Percentiles rank a stretch among this genome's conserved stretches.
These are phyloP conservation scores for Candida hungchunana DNA, from an alignment of 805 yeast species.

Conservation along the genomic window DNA sequence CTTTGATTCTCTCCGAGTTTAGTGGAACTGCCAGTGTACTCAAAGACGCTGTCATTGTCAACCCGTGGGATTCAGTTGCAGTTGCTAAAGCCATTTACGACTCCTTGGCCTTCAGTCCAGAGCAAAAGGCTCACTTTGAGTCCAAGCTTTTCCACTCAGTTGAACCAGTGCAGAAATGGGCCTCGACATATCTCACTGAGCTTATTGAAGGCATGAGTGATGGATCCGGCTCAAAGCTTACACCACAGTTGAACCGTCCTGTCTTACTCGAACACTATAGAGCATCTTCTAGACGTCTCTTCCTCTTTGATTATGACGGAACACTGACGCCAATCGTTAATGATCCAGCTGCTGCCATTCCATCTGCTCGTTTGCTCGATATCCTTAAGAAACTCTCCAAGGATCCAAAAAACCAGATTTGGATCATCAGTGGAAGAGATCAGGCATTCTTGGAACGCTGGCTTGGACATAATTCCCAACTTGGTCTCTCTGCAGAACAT, in stretches of 20 bases:
- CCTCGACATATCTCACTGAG: constrained; percentile 52
- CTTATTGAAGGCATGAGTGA: constrained; percentile 37
- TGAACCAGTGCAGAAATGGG: constrained; percentile 78
- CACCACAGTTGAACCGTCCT: constrained; percentile 81
- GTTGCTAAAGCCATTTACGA: constrained; percentile 80
- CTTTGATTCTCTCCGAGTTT: constrained; percentile 86
- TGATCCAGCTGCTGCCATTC: constrained; percentile 98
- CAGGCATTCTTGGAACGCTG: constrained; percentile 83
- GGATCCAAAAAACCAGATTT: constrained; percentile 81
- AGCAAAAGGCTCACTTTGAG: constrained; percentile 44
- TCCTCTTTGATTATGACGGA: constrained; percentile 95
- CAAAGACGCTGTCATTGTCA: constrained; percentile 73
- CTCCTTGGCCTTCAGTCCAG: constrained; percentile 52
- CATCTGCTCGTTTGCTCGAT: constrained; percentile 64
- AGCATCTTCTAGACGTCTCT: constrained; percentile 62
- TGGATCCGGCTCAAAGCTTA: constrained; percentile 45
- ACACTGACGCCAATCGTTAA: constrained; percentile 93
- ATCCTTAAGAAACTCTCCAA: constrained; percentile 56
- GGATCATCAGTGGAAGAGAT: constrained; percentile 97
- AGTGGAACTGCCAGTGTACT: constrained; percentile 80
- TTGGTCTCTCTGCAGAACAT: constrained; percentile 94
- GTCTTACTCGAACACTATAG: constrained; percentile 55
- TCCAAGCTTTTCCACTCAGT: constrained; percentile 58
- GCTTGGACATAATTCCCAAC: constrained; percentile 59
- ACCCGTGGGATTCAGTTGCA: constrained; percentile 97